Evolutionary conservation across 1,284 basidiomycete genomes (phyloP).

Genomic region (Papiliotrema flavescens): DNA sequence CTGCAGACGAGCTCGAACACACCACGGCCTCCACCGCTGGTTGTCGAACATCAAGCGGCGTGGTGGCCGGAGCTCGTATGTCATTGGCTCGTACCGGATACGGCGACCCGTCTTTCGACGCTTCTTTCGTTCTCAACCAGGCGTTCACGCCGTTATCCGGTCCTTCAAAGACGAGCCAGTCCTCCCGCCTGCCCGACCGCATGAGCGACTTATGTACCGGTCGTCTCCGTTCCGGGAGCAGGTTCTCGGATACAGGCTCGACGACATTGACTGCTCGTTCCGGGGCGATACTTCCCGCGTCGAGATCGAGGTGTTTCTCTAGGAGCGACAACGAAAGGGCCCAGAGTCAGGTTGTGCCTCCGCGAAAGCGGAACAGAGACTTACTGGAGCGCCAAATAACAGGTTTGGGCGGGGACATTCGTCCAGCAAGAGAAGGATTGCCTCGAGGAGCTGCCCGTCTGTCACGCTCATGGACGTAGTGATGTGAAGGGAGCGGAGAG

Average conservation of each 20-base stretch:
- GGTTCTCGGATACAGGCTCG: neutral
- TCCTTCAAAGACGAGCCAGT: conserved; percentile 1
- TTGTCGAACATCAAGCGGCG: too few species aligned
- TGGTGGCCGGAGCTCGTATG: too few species aligned
- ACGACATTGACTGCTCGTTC: neutral
- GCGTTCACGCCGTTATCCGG: neutral
- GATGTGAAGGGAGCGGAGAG: too few species aligned
- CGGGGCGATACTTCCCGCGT: neutral
- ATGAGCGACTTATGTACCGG: neutral
- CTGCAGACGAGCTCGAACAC: too few species aligned
- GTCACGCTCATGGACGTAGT: neutral
- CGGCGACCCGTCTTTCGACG: too few species aligned
- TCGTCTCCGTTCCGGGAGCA: neutral
- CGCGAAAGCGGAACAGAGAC: conserved; percentile 1
- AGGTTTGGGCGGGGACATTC: conserved; percentile 12
- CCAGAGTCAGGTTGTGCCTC: neutral
- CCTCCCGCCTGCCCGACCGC: neutral
- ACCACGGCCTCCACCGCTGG: too few species aligned
- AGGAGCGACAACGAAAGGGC: neutral
- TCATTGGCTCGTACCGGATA: too few species aligned
- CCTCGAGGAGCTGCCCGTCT: conserved; percentile 18
- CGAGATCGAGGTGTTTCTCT: neutral
- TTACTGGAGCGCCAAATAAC: conserved; percentile 30
- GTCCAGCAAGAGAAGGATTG: conserved; percentile 19
- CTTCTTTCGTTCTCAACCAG: neutral